Evolutionary conservation across 2,329 filamentous ascomycete species (phyloP), one percentile per base, ranked within the genome.

Genomic region (Bipolaris zeicola): DNA sequence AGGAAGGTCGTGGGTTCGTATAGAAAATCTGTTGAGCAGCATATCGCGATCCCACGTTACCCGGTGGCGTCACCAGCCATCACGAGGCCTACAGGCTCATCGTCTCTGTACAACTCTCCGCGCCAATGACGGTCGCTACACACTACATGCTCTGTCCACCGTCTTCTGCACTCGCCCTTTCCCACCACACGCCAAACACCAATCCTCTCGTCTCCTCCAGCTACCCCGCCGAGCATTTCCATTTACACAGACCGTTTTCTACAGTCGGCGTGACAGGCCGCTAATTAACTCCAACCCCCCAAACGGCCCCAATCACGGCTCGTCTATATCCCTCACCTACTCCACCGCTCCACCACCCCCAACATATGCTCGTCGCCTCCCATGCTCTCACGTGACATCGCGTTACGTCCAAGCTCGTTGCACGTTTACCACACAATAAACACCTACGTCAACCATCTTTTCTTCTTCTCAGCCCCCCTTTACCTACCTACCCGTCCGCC

Each of bases 111-210:
- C 26, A 42, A 60, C 58, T 33, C 8, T 28, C 38, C 18, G 50
- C 52, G 28, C 62, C 59, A 67, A 67, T 68, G 14, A 46, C 50
- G 46, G 41, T 16, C 45, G 8, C 22, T 7, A 33, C n/a, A 53
- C 20, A 31, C 58, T 50, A 60, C 61, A 68, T 65, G 65, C 62
- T 63, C 59, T 53, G 42, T 44, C 55, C 44, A 61, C 33, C 44
- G 24, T 33, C 46, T 39, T 24, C 18, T 42, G 58, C 61, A 56
- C 44, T 59, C 55, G 57, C 44, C 58, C 55, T 62, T 59, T 55
- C 58, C 63, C 62, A 61, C 57, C 58, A 60, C 57, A 33, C 48
- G 54, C 63, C 59, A 58, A 60, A 55, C 50, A 50, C 56, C 49
- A 52, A 45, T 56, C 45, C 55, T 48, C 26, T 31, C 51, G 41